Evolutionary conservation across 2,329 filamentous ascomycete species (phyloP), one percentile per base, ranked within the genome.

Genomic region (Neophaeococcomyces aloes): DNA sequence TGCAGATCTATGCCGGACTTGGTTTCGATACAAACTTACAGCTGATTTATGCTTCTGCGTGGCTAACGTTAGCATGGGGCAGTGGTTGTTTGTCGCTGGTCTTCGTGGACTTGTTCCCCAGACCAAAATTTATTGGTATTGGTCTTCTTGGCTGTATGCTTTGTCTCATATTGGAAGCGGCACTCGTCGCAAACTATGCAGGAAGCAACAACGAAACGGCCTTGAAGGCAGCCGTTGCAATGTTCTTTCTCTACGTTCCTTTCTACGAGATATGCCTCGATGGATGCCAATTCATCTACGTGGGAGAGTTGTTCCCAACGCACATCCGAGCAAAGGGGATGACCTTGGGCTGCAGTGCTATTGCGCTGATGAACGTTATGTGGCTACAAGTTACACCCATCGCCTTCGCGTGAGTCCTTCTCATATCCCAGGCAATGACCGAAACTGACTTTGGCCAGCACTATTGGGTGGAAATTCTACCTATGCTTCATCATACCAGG

Each of bases 1-100:
- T n/a, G n/a, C n/a, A n/a, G n/a, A 64, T 72, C 27, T 72, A 71
- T 51, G 54, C 56, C 7, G 60, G 64, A 1, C 61, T 72, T 1
- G 67, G 68, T 7, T 65, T 73, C 38, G 56, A 59, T 1, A 65
- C 61, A 1, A 42, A 48, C 43, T 49, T 48, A 32, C 49, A 51
- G 36, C 47, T 53, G 7, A 47, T 49, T n/a, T 53, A 51, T 30
- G 45, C 47, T 6, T 33, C 49, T 17, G 51, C 49, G 3, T 29
- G 49, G 21, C 51, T 51, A 23, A 44, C 31, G 29, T 41, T 51
- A 32, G 49, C 42, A 6, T 47, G 49, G 37, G 35, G 35, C 10
- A 47, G 34, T 10, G 44, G 44, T 3, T 18, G 44, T 29, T 34
- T 47, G 36, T 45, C 45, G 2, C 44, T 50, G 37, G 18, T 47